Evolutionary conservation across 2,329 filamentous ascomycete species (phyloP).

Genomic region (Diplocarpon mali): DNA sequence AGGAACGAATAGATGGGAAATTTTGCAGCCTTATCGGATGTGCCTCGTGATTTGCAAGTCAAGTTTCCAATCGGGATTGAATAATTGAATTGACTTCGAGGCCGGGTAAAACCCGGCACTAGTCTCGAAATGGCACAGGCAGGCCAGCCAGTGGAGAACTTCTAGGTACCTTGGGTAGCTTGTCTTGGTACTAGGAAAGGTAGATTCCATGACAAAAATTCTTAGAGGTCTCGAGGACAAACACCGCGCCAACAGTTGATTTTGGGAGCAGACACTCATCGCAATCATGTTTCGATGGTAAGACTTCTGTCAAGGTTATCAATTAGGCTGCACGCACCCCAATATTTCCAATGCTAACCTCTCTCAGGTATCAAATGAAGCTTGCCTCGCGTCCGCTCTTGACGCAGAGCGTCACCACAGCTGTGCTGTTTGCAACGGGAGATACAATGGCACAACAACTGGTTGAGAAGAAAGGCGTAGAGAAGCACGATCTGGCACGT

Average conservation of each 20-base stretch:
- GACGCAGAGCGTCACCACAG: slow-evolving; percentile 83
- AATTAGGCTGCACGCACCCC: neutral
- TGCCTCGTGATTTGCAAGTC: too few species aligned
- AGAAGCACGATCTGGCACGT: slow-evolving; percentile 63
- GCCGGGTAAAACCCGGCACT: too few species aligned
- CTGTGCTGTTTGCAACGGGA: slow-evolving; percentile 84
- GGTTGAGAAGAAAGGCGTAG: slow-evolving; percentile 68
- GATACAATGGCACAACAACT: slow-evolving; percentile 85
- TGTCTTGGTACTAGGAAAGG: too few species aligned
- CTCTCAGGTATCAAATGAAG: slow-evolving; percentile 69
- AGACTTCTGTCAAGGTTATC: slow-evolving; percentile 1
- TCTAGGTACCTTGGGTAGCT: too few species aligned
- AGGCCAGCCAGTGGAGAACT: too few species aligned
- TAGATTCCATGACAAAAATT: too few species aligned
- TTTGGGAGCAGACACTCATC: neutral
- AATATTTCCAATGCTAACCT: neutral
- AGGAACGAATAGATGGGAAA: too few species aligned
- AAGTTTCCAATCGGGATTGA: too few species aligned
- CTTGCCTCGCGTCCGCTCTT: slow-evolving; percentile 73
- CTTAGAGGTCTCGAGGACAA: slow-evolving; percentile 1
- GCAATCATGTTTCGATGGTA: slow-evolving; percentile 26
- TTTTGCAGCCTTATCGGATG: too few species aligned
- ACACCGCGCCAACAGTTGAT: neutral
- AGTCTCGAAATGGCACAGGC: too few species aligned
- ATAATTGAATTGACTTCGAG: too few species aligned